Evolutionary conservation across 2,329 filamentous ascomycete genomes (phyloP).

Genomic region (Grosmannia penicillata): DNA sequence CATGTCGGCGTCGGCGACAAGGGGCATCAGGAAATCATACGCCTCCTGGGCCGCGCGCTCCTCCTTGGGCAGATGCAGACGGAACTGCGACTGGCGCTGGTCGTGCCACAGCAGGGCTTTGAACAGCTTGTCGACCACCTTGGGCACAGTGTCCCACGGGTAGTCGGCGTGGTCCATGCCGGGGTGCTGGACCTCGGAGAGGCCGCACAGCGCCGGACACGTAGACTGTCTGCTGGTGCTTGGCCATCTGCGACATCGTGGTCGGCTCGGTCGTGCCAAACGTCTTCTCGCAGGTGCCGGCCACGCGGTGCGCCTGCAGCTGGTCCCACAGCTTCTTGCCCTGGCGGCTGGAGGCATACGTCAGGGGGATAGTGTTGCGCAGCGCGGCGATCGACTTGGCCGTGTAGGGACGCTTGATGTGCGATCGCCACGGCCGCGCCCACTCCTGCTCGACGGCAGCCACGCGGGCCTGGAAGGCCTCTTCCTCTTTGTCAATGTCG

Average conservation of each 20-base stretch:
- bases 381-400: conserved; percentile 20
- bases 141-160: conserved; percentile 25
- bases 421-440: conserved; percentile 14
- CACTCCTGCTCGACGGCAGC: conserved; percentile 20
- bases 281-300: conserved; percentile 20
- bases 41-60: conserved; percentile 19
- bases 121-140: conserved; percentile 24
- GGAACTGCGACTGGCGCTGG: conserved; percentile 23
- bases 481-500: conserved; percentile 15
- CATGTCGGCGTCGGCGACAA: conserved; percentile 27
- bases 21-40: conserved; percentile 23
- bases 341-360: conserved; percentile 17
- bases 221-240: conserved; percentile 23
- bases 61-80: conserved; percentile 16
- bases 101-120: conserved; percentile 24
- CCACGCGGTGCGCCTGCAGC: conserved; percentile 18
- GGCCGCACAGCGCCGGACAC: conserved; percentile 24
- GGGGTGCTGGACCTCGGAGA: conserved; percentile 20
- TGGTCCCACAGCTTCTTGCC: conserved; percentile 22
- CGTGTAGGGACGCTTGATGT: conserved; percentile 17
- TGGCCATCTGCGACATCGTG: conserved; percentile 21
- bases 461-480: conserved; percentile 18
- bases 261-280: conserved; percentile 23
- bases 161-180: conserved; percentile 27
- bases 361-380: conserved; percentile 14